Conservation (phyloP, 805 yeast genomes). For the Lachancea sp. region DNA sequence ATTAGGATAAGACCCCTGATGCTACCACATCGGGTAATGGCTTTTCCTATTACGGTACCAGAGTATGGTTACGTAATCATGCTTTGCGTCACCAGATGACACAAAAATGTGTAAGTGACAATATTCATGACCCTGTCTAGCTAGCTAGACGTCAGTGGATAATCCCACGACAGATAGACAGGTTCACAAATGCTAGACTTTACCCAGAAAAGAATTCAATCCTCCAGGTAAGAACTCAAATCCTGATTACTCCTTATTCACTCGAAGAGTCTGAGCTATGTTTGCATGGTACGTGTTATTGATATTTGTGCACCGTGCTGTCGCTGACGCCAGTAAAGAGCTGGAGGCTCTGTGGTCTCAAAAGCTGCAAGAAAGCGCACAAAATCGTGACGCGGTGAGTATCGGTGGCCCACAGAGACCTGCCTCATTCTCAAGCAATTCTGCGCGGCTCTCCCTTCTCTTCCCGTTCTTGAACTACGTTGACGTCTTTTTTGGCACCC, state of each 20-base stretch:
- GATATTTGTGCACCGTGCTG: not conserved
- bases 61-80: no score
- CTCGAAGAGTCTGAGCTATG: not conserved
- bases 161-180: no score
- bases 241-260: no score
- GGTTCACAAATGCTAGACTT: no score
- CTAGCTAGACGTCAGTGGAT: not conserved
- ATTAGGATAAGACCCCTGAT: not conserved
- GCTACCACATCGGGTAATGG: not conserved
- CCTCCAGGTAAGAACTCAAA: no score
- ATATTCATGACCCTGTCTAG: no score
- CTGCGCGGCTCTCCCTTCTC: not conserved
- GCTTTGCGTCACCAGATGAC: not conserved
- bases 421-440: not conserved
- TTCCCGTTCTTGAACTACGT: slow-evolving; percentile 16
- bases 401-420: not conserved
- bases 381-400: not conserved
- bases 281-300: not conserved
- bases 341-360: not conserved
- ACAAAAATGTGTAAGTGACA: not conserved
- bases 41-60: not conserved
- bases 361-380: not conserved
- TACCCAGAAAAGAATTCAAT: no score
- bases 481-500: slow-evolving; percentile 34
- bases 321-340: not conserved